A percentile compares a stretch with the other conserved stretches of the same genome.
phyloP scores from a whole-genome alignment of 176 grass and related monocot species.

The Alloteropsis semialata region DNA sequence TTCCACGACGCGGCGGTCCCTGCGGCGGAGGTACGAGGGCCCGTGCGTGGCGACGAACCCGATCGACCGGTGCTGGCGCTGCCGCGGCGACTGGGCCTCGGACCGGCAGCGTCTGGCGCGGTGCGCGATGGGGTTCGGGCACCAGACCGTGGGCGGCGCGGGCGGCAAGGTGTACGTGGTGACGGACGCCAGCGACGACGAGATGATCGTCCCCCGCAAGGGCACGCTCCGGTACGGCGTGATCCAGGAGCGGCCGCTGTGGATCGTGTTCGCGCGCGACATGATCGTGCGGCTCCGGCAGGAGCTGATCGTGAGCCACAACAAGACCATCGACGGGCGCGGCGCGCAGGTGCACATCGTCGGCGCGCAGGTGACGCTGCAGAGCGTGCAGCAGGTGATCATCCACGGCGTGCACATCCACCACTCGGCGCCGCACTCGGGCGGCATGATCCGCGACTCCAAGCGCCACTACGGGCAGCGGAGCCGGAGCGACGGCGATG shows the following conservation, averaged over 20 bases:
- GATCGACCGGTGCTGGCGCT: constrained; percentile 86
- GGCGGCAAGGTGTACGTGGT: constrained; percentile 50
- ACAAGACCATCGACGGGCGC: constrained; percentile 88
- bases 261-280: constrained; percentile 69
- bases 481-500: constrained; percentile 68
- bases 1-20: not conserved
- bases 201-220: constrained; percentile 22
- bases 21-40: not conserved
- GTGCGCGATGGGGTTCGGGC: constrained; percentile 67
- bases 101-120: constrained; percentile 47
- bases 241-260: constrained; percentile 57
- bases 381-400: constrained; percentile 63
- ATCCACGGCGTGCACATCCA: constrained; percentile 69
- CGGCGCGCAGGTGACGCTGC: constrained; percentile 60
- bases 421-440: constrained; percentile 27
- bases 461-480: constrained; percentile 43
- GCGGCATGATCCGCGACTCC: constrained; percentile 65
- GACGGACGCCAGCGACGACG: constrained; percentile 53
- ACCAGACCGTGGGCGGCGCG: constrained; percentile 35
- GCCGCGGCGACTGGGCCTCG: constrained; percentile 52
- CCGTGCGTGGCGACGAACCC: constrained; percentile 73
- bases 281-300: constrained; percentile 60
- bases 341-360: constrained; percentile 76
- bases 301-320: constrained; percentile 65
- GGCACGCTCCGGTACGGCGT: constrained; percentile 71